Conservation (phyloP, 768 basidiomycete species). For the Suillus lakei region DNA sequence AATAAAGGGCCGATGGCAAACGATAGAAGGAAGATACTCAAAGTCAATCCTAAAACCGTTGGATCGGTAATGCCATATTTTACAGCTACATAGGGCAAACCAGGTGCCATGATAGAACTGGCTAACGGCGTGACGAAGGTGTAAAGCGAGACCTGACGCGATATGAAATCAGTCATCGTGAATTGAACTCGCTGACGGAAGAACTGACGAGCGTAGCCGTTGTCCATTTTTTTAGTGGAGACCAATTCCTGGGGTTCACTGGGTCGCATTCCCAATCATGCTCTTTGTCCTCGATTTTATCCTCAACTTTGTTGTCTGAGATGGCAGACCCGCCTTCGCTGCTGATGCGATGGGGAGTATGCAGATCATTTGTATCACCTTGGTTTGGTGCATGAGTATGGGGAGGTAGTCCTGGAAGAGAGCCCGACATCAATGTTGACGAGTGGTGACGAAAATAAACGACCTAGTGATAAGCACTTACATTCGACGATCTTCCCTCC, state of each 20-base stretch:
- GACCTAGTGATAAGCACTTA: too few species aligned
- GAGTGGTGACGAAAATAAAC: too few species aligned
- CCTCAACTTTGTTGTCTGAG: too few species aligned
- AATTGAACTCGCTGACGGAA: conserved; percentile 36
- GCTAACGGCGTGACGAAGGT: conserved; percentile 56
- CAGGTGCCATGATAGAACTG: conserved; percentile 76
- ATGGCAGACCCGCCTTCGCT: conserved; percentile 48
- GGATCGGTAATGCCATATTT: conserved; percentile 56
- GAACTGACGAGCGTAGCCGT: conserved; percentile 55
- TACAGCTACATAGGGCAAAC: conserved; percentile 58
- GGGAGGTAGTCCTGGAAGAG: not conserved
- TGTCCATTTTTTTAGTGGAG: conserved; percentile 60
- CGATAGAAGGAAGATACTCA: conserved; percentile 67
- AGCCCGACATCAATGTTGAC: not conserved
- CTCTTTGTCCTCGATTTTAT: conserved; percentile 44
- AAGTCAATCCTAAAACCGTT: conserved; percentile 57
- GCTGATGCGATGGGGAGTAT: not conserved
- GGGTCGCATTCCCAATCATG: conserved; percentile 61
- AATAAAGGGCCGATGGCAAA: conserved; percentile 71
- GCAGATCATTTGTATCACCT: not conserved
- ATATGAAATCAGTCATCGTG: conserved; percentile 23
- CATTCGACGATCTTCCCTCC: too few species aligned
- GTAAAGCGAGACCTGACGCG: conserved; percentile 60
- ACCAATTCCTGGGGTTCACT: conserved; percentile 72
- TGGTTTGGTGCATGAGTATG: too few species aligned